Percentiles rank a stretch among this genome's conserved stretches.
Conservation (phyloP, 2,329 filamentous ascomycete species). For the Emergomyces pasteurianus region DNA sequence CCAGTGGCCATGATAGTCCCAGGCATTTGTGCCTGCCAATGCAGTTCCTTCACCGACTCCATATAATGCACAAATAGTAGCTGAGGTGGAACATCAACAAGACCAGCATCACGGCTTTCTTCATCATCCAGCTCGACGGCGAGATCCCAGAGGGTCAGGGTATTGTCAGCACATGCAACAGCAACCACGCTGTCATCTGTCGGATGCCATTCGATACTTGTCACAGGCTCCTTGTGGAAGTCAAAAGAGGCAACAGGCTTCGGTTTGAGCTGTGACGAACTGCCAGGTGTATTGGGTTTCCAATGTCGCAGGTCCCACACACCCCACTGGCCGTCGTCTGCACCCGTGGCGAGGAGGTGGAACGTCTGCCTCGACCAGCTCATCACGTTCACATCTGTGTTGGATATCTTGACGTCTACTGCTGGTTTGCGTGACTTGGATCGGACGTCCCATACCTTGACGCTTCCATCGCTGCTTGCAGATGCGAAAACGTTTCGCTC, state of each 20-base stretch:
- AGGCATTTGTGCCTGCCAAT: constrained; percentile 96
- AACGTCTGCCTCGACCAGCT: constrained; percentile 84
- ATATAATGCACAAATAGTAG: constrained; percentile 94
- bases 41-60: constrained; percentile 85
- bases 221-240: constrained; percentile 96
- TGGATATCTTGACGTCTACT: constrained; percentile 71
- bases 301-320: constrained; percentile 95
- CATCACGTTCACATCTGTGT: constrained; percentile 87
- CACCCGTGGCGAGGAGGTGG: constrained; percentile 82
- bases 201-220: constrained; percentile 92
- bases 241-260: constrained; percentile 83
- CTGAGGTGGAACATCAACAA: constrained; percentile 85
- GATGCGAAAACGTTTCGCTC: constrained; percentile 92
- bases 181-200: constrained; percentile 92
- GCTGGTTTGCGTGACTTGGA: constrained; percentile 84
- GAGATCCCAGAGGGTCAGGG: constrained; percentile 90
- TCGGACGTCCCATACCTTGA: constrained; percentile 91
- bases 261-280: constrained; percentile 42
- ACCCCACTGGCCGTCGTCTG: constrained; percentile 85
- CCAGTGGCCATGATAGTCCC: constrained; percentile 84
- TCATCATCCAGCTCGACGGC: constrained; percentile 95
- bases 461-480: constrained; percentile 82
- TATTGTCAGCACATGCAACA: constrained; percentile 85
- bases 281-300: constrained; percentile 53
- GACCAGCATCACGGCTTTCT: constrained; percentile 78